Evolutionary conservation across 345 rosid species (phyloP).

Genomic region (Aethionema arabicum): DNA sequence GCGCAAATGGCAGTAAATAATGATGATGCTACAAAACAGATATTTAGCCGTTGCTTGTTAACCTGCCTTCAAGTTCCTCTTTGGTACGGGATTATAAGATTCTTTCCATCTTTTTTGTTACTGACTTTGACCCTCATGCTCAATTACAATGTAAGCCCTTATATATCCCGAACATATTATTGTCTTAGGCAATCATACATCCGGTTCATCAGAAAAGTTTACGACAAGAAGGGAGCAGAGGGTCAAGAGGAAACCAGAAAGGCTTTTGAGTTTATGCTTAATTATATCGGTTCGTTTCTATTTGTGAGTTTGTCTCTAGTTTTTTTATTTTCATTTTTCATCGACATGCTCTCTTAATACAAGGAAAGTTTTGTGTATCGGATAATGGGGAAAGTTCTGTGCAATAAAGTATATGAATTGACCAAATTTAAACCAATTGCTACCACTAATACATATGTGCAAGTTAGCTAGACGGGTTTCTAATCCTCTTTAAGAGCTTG

Average conservation of each 20-base stretch:
- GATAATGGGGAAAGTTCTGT: constrained; percentile 7
- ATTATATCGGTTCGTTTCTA: constrained; percentile 67
- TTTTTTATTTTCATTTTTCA: constrained; percentile 1
- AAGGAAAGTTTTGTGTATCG: background rate
- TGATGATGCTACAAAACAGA: constrained; percentile 87
- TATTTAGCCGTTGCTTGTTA: constrained; percentile 91
- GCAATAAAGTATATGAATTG: constrained; percentile 7
- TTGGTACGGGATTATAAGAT: constrained; percentile 49
- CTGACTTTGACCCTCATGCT: background rate
- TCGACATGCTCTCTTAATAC: constrained; percentile 19
- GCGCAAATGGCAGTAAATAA: constrained; percentile 77
- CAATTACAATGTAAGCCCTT: constrained; percentile 13
- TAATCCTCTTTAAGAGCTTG: background rate
- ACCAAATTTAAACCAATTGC: constrained; percentile 2
- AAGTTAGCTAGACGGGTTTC: background rate
- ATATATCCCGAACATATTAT: constrained; percentile 13
- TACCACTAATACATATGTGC: background rate
- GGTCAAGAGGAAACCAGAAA: constrained; percentile 92
- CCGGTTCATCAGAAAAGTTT: constrained; percentile 85
- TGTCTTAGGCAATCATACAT: constrained; percentile 82
- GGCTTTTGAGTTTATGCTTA: constrained; percentile 90
- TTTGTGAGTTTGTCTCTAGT: constrained; percentile 8
- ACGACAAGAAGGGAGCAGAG: constrained; percentile 84
- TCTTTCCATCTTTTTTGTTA: constrained; percentile 2
- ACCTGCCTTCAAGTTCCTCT: constrained; percentile 94